Conservation (phyloP, 495 filamentous ascomycete species). For the Neurospora discreta region DNA sequence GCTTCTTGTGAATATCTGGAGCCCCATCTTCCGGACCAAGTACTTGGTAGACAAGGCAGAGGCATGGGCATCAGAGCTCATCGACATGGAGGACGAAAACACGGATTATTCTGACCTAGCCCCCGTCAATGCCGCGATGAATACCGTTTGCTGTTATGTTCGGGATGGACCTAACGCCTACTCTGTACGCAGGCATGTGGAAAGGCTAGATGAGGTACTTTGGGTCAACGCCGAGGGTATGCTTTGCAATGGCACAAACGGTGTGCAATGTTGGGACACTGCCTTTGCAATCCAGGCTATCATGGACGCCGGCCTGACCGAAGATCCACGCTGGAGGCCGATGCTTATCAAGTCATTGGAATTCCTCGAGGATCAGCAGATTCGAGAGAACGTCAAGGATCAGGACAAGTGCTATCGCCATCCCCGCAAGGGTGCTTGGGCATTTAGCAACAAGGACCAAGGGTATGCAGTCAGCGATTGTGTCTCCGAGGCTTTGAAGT, state of each 20-base stretch:
- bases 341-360: conserved; percentile 77
- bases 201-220: conserved; percentile 73
- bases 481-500: conserved; percentile 80
- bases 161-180: conserved; percentile 69
- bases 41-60: conserved; percentile 54
- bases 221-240: conserved; percentile 92
- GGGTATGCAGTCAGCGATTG: conserved; percentile 95
- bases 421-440: conserved; percentile 86
- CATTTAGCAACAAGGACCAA: conserved; percentile 82
- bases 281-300: conserved; percentile 76
- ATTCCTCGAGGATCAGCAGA: conserved; percentile 86
- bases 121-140: conserved; percentile 84
- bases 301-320: conserved; percentile 64
- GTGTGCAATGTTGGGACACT: conserved; percentile 94
- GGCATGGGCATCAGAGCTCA: conserved; percentile 56
- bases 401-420: conserved; percentile 82
- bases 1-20: conserved; percentile 65
- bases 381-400: conserved; percentile 71
- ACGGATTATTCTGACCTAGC: conserved; percentile 80
- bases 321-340: conserved; percentile 64
- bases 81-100: conserved; percentile 81
- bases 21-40: conserved; percentile 55
- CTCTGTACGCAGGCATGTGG: conserved; percentile 65
- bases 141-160: conserved; percentile 72
- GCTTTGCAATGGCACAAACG: conserved; percentile 92